Evolutionary conservation across 2,329 filamentous ascomycete species (phyloP), one percentile per base, ranked within the genome.

Genomic region (Colletotrichum scovillei): DNA sequence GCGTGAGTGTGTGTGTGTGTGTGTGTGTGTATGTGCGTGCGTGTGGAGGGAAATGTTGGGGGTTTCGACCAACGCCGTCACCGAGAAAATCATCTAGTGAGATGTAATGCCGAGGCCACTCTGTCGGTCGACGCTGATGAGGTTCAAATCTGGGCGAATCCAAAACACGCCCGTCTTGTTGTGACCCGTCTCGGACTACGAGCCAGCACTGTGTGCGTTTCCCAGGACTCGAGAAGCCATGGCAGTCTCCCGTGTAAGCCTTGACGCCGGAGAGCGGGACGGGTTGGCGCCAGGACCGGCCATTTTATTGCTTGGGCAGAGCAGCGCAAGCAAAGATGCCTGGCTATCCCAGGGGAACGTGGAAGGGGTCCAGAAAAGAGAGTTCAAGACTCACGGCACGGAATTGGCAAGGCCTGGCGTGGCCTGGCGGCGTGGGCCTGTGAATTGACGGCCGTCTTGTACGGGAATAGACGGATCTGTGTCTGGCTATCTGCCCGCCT

Each of bases 391-490:
- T 74, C 52, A 74, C 72, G 72, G 53, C 52, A 74, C 72, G 68
- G 53, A 63, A 67, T 67, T 60, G 68, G 68, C 35, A 67, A 72
- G 46, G 57, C 22, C 42, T 35, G 68, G 24, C 38, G 56, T 67
- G 52, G 65, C 42, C 26, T 60, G 26, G 32, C 32, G 32, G 32
- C 32, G 32, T 35, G 32, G 32, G 32, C 32, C 32, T 35, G 32
- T 16, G 38, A 63, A 42, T 42, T 63, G 38, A 58, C 59, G 65
- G 35, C 69, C 69, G 70, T 73, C 70, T 73, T 46, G 66, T 60
- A 24, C 70, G 70, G 70, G 60, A 73, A 65, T 73, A 70, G 59
- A n/a, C 70, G 66, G 66, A 60, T 60, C 60, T 70, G 70, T 70
- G 63, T 55, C 70, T 73, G 46, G 58, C 53, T 70, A 58, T 55